phyloP scores from a whole-genome alignment of 768 basidiomycete species.

The Agrocybe praecox region DNA sequence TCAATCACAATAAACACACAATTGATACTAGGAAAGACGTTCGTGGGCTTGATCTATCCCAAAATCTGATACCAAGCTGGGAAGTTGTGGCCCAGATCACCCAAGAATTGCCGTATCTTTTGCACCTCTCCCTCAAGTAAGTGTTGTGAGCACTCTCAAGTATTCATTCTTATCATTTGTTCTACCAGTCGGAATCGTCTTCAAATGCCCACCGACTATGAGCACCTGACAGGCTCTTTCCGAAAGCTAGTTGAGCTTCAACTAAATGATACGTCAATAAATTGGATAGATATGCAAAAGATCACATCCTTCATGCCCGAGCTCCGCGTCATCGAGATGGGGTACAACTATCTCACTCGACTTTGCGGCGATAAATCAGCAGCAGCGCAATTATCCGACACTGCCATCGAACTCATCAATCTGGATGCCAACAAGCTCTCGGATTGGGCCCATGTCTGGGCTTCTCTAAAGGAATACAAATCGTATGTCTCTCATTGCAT shows the following conservation, averaged over 20 bases:
- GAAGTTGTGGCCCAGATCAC: conserved; percentile 64
- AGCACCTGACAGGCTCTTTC: conserved; percentile 45
- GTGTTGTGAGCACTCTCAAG: conserved; percentile 25
- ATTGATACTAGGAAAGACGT: conserved; percentile 50
- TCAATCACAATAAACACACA: conserved; percentile 1
- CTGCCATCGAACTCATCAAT: conserved; percentile 56
- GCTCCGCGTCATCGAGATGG: conserved; percentile 63
- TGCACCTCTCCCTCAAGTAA: conserved; percentile 79
- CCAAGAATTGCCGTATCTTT: conserved; percentile 59
- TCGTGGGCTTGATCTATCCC: conserved; percentile 80
- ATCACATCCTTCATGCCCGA: conserved; percentile 54
- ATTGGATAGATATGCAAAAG: conserved; percentile 68
- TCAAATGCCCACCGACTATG: conserved; percentile 32
- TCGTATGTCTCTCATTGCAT: conserved; percentile 40
- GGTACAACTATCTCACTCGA: conserved; percentile 60
- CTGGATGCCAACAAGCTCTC: conserved; percentile 67
- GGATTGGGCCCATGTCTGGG: conserved; percentile 56
- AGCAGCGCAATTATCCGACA: conserved; percentile 13
- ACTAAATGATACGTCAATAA: conserved; percentile 70
- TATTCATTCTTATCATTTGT: conserved; percentile 14
- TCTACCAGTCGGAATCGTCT: conserved; percentile 69
- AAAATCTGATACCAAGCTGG: conserved; percentile 76
- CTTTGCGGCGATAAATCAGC: conserved; percentile 28
- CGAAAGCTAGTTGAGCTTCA: conserved; percentile 62
- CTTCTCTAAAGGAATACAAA: conserved; percentile 43